Evolutionary conservation across 2,329 filamentous ascomycete species (phyloP), one percentile per base, ranked within the genome.

Genomic region (Ophiosphaerella korrae): DNA sequence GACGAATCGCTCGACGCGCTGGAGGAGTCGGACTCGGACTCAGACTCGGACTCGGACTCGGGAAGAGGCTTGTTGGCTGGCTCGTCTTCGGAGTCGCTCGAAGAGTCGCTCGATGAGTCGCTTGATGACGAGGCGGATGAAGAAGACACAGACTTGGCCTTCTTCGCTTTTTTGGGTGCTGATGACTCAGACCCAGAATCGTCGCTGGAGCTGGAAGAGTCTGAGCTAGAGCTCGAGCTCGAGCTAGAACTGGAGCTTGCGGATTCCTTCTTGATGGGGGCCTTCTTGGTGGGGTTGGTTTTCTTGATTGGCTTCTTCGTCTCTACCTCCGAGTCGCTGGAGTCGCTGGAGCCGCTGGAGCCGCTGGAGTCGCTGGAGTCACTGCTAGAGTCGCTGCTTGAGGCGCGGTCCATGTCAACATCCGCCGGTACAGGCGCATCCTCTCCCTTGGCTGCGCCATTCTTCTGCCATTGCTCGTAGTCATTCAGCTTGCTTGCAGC

Each of bases 121-220:
- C 58, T 62, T 16, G 57, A 63, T 11, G 62, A 66, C 26, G 60
- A 46, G 52, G 54, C 45, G 14, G 58, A 63, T 14, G 53, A 64
- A 11, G 62, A 63, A 14, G 64, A 61, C 5, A 56, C 48, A 8
- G 54, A 61, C 41, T 57, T 58, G 18, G 60, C 48, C 38, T 57
- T 55, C 50, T 62, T 62, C 16, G 42, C 39, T 48, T 56, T 58
- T 57, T 55, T 45, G 50, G 53, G 55, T 21, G 55, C 55, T 32
- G 58, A 48, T 18, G 45, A 47, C 7, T 41, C 63, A 31, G 52
- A 56, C 21, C 68, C 68, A 47, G 77, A 70, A 33, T 79, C 77
- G 42, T 82, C 48, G 45, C 51, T 53, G 9, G 53, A 50, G 48
- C 44, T 48, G 7, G 45, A 47, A 11, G 47, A 50, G 35, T 40